Evolutionary conservation across 768 basidiomycete genomes (phyloP).

Genomic region (Cyathus striatus): DNA sequence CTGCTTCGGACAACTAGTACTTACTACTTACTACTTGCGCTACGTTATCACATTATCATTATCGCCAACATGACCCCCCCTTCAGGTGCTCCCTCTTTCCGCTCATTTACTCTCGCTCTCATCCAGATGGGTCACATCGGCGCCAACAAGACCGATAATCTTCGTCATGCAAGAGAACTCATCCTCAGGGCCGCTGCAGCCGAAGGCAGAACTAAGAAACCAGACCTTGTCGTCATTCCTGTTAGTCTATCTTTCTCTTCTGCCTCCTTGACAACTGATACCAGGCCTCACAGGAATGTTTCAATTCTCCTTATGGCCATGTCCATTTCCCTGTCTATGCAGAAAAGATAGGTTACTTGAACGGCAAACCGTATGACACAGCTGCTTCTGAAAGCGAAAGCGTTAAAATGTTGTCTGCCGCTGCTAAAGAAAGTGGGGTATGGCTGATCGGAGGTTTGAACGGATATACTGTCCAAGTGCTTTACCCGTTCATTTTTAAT

Average conservation of each 20-base stretch:
- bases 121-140: conserved; percentile 83
- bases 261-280: conserved; percentile 3
- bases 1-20: no score
- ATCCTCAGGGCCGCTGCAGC: conserved; percentile 61
- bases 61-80: neutral
- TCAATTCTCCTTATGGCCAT: conserved; percentile 83
- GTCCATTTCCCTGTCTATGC: conserved; percentile 79
- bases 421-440: conserved; percentile 69
- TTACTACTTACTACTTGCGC: no score
- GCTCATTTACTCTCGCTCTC: conserved; percentile 80
- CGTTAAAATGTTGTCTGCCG: conserved; percentile 74
- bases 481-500: neutral
- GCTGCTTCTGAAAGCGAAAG: conserved; percentile 61
- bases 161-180: conserved; percentile 78
- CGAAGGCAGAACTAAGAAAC: conserved; percentile 47
- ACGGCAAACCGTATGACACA: conserved; percentile 55
- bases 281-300: conserved; percentile 64
- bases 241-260: conserved; percentile 32
- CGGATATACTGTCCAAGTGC: neutral
- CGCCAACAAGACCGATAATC: conserved; percentile 69
- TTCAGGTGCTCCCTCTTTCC: conserved; percentile 29
- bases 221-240: conserved; percentile 80
- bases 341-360: conserved; percentile 65
- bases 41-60: no score
- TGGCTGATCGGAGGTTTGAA: conserved; percentile 90